A percentile compares a stretch with the other conserved stretches of the same genome.
These are phyloP conservation scores for Silene vulgaris DNA, from an alignment of 179 eudicot species.

Conservation along the genomic window DNA sequence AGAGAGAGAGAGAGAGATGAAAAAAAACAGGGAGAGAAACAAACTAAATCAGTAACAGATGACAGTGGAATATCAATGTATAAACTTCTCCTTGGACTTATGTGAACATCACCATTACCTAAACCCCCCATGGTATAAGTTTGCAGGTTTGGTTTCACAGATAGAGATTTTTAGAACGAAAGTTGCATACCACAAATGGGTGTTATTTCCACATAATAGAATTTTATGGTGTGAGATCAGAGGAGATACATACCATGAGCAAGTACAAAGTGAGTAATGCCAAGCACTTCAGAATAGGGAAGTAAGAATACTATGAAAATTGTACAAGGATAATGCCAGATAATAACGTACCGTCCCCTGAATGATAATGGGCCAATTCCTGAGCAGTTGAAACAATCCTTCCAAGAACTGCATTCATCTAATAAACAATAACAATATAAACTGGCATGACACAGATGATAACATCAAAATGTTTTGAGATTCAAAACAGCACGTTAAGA, in stretches of 20 bases:
- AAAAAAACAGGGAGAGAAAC: not conserved
- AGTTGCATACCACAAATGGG: not conserved
- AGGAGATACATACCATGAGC: not conserved
- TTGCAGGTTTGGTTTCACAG: not conserved
- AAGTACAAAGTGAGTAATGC: not conserved
- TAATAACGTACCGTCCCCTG: constrained; percentile 72
- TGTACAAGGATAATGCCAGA: not conserved
- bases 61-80: too few species aligned
- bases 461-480: not conserved
- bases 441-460: constrained; percentile 16
- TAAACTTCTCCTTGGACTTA: too few species aligned
- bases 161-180: not conserved
- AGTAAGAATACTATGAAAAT: not conserved
- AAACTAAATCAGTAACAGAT: not conserved
- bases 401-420: constrained; percentile 98
- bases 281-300: not conserved
- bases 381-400: constrained; percentile 83
- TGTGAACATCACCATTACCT: too few species aligned
- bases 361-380: constrained; percentile 95
- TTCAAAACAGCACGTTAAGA: not conserved
- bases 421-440: constrained; percentile 27
- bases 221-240: not conserved
- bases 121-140: too few species aligned
- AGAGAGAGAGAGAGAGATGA: not conserved
- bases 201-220: not conserved